These are phyloP conservation scores for Pyrenochaeta sp. DNA, from an alignment of 2,329 filamentous ascomycete species.

Conservation along the genomic window DNA sequence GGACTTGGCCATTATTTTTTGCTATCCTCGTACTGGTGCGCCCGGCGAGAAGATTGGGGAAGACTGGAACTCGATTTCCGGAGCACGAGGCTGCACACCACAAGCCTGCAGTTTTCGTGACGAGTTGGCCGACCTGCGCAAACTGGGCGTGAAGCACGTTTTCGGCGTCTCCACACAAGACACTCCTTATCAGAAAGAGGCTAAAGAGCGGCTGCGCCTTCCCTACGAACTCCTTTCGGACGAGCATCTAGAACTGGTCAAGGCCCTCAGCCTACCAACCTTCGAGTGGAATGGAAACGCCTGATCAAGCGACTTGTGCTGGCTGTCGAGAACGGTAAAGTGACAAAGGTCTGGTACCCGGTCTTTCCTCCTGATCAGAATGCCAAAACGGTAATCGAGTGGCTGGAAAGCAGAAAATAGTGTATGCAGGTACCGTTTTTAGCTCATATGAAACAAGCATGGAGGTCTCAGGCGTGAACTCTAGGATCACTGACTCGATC, in stretches of 20 bases:
- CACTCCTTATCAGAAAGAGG: conserved; percentile 51
- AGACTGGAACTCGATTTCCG: conserved; percentile 53
- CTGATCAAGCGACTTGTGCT: conserved; percentile 51
- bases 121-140: conserved; percentile 20
- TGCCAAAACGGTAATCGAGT: conserved; percentile 49
- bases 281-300: conserved; percentile 50
- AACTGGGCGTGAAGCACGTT: conserved; percentile 33
- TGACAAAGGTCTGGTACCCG: conserved; percentile 54
- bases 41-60: conserved; percentile 51
- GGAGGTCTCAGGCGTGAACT: conserved; percentile 21
- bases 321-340: conserved; percentile 49
- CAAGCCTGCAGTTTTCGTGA: conserved; percentile 56
- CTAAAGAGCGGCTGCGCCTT: conserved; percentile 48
- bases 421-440: conserved; percentile 25
- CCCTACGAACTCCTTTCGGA: conserved; percentile 53
- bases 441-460: conserved; percentile 31
- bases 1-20: conserved; percentile 52
- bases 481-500: too few relatives aligned
- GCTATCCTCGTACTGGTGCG: conserved; percentile 51
- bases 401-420: conserved; percentile 34
- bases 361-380: conserved; percentile 52
- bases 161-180: conserved; percentile 52
- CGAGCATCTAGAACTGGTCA: conserved; percentile 45
- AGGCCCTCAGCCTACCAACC: conserved; percentile 46
- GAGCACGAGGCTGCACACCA: conserved; percentile 53